A percentile compares a stretch with the other conserved stretches of the same genome.
phyloP scores from a whole-genome alignment of 2,329 filamentous ascomycete genomes.

The Nigrospora oryzae region DNA sequence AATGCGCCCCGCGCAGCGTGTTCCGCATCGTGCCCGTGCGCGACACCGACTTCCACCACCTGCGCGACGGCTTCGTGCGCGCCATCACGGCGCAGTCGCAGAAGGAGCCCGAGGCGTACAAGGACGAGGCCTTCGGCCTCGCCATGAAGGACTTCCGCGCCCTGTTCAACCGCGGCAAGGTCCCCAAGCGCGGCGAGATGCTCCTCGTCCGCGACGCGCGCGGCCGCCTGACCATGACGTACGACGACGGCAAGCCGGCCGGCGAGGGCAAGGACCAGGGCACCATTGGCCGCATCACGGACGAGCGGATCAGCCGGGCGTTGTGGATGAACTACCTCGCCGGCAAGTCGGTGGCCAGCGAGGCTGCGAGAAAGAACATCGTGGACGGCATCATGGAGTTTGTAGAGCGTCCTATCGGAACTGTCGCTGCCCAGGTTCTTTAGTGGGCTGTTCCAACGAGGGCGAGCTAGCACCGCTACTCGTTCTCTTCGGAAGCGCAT shows the following conservation, averaged over 20 bases:
- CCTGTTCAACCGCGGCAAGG: conserved; percentile 72
- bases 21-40: conserved; percentile 84
- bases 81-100: conserved; percentile 69
- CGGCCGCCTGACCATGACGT: conserved; percentile 61
- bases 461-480: too few relatives aligned
- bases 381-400: conserved; percentile 83
- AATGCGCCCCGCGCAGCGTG: conserved; percentile 62
- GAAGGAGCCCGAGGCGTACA: conserved; percentile 41
- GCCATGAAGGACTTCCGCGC: conserved; percentile 71
- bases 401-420: conserved; percentile 71
- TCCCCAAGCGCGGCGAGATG: conserved; percentile 73
- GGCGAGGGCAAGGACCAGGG: conserved; percentile 51
- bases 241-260: conserved; percentile 42
- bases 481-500: too few relatives aligned
- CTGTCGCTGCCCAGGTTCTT: background rate
- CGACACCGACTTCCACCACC: conserved; percentile 88
- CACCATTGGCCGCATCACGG: conserved; percentile 61
- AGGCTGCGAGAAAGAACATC: conserved; percentile 70
- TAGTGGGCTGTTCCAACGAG: background rate
- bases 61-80: conserved; percentile 85
- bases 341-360: conserved; percentile 79
- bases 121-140: conserved; percentile 68
- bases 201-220: conserved; percentile 58
- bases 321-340: conserved; percentile 88
- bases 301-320: conserved; percentile 72